These are phyloP conservation scores for Clavaria fumosa DNA, from an alignment of 768 basidiomycete species.

Conservation along the genomic window DNA sequence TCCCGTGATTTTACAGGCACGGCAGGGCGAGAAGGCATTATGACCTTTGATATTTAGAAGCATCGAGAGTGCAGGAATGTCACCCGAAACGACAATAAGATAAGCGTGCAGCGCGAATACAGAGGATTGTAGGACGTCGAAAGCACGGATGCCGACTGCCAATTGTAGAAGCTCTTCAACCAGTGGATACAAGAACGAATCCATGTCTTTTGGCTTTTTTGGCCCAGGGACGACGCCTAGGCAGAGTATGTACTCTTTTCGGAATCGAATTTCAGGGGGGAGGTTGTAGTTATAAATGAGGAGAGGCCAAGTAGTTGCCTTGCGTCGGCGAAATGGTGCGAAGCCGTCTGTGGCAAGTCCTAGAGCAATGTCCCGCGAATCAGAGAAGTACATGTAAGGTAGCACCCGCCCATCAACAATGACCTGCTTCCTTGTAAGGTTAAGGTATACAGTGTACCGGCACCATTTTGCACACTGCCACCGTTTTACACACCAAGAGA, in stretches of 20 bases:
- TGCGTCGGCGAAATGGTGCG: conserved; percentile 17
- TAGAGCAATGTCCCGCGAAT: conserved; percentile 22
- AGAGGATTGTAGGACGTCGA: conserved; percentile 15
- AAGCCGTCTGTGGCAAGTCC: conserved; percentile 26
- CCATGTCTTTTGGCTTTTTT: conserved; percentile 21
- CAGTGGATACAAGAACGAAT: conserved; percentile 24
- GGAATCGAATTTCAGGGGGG: too few species aligned
- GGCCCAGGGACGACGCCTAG: too few species aligned
- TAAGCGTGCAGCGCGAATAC: conserved; percentile 14
- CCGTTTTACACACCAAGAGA: too few species aligned
- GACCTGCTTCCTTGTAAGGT: conserved; percentile 13
- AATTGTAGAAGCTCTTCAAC: conserved; percentile 22
- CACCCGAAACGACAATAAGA: conserved; percentile 19
- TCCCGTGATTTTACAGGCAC: conserved; percentile 20
- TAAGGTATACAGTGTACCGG: too few species aligned
- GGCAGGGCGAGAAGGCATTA: conserved; percentile 19
- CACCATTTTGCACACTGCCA: too few species aligned
- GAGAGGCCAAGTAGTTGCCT: conserved; percentile 22
- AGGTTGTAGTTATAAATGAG: conserved; percentile 28
- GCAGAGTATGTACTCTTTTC: too few species aligned
- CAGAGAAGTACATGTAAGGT: conserved; percentile 19
- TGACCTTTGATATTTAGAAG: conserved; percentile 19
- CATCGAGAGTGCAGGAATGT: conserved; percentile 12
- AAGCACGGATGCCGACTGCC: conserved; percentile 22
- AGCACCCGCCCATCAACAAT: conserved; percentile 13